phyloP scores from a whole-genome alignment of 2,329 filamentous ascomycete genomes.

The Colletotrichum tropicicola region DNA sequence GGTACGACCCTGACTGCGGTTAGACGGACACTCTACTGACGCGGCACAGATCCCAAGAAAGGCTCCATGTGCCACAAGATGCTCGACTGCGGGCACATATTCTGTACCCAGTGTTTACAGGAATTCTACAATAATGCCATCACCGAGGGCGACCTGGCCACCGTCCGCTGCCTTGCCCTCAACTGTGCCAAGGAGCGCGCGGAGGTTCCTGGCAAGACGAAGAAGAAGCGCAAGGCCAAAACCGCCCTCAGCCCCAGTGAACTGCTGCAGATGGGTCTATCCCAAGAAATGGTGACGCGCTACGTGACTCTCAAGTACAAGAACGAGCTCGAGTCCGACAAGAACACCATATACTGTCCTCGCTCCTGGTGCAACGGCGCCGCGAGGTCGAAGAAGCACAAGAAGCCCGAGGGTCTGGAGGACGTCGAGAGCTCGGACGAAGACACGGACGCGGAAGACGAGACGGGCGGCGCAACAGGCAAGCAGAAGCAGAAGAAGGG shows the following conservation, averaged over 20 bases:
- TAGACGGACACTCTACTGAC: neutral
- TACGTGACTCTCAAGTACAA: constrained; percentile 94
- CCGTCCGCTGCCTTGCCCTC: constrained; percentile 82
- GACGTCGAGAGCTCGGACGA: constrained; percentile 61
- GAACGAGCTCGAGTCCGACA: constrained; percentile 89
- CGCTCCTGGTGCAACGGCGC: constrained; percentile 92
- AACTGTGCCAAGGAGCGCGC: constrained; percentile 75
- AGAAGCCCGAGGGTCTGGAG: constrained; percentile 74
- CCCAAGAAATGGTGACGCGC: constrained; percentile 78
- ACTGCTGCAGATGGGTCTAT: constrained; percentile 78
- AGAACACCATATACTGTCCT: constrained; percentile 91
- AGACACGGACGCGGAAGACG: constrained; percentile 54
- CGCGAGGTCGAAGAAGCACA: constrained; percentile 78
- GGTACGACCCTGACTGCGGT: constrained; percentile 47
- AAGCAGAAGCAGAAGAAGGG: constrained; percentile 32
- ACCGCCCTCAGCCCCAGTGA: constrained; percentile 83
- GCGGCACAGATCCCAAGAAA: constrained; percentile 81
- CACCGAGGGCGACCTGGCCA: constrained; percentile 80
- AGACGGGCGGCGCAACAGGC: constrained; percentile 21
- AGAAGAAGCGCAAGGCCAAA: constrained; percentile 66
- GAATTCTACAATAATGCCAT: constrained; percentile 93
- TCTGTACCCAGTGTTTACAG: constrained; percentile 86
- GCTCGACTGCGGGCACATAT: constrained; percentile 87
- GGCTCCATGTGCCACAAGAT: constrained; percentile 83
- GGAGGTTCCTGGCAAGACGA: constrained; percentile 40